These are phyloP conservation scores for Cinnamomum chago DNA, from an alignment of 164 flowering plant species.

Conservation along the genomic window DNA sequence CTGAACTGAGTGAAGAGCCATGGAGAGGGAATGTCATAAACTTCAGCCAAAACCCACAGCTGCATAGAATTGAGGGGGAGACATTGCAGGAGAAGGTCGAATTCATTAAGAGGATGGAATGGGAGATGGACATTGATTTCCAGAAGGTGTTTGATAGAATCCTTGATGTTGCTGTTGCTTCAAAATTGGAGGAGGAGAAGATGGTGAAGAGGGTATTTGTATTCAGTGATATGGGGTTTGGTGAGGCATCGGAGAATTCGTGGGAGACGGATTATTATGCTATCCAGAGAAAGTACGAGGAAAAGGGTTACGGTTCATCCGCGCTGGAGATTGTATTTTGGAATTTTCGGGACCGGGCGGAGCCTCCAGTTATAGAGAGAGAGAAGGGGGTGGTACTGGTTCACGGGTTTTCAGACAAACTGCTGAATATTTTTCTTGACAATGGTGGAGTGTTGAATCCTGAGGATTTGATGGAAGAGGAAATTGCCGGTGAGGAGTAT, in stretches of 20 bases:
- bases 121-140: slow-evolving; percentile 6
- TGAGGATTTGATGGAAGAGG: no score
- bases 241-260: slow-evolving; percentile 22
- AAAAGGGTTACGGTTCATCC: slow-evolving; percentile 21
- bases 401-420: slow-evolving; percentile 52
- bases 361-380: slow-evolving; percentile 30
- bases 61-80: no score
- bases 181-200: slow-evolving; percentile 17
- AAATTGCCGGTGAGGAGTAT: no score
- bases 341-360: slow-evolving; percentile 32
- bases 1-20: no score
- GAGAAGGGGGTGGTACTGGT: slow-evolving; percentile 48
- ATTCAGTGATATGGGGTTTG: slow-evolving; percentile 68
- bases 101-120: no score
- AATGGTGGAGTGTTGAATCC: not conserved
- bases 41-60: no score
- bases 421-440: slow-evolving; percentile 42
- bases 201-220: slow-evolving; percentile 49
- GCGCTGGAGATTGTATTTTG: slow-evolving; percentile 54
- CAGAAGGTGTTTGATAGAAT: slow-evolving; percentile 33
- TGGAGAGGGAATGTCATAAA: no score
- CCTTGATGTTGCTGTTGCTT: slow-evolving; percentile 16
- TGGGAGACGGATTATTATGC: slow-evolving; percentile 53
- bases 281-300: slow-evolving; percentile 33
- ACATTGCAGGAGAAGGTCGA: no score